Evolutionary conservation across 2,329 filamentous ascomycete genomes (phyloP), one percentile per base, ranked within the genome.

Genomic region (Cyanodermella asteris): DNA sequence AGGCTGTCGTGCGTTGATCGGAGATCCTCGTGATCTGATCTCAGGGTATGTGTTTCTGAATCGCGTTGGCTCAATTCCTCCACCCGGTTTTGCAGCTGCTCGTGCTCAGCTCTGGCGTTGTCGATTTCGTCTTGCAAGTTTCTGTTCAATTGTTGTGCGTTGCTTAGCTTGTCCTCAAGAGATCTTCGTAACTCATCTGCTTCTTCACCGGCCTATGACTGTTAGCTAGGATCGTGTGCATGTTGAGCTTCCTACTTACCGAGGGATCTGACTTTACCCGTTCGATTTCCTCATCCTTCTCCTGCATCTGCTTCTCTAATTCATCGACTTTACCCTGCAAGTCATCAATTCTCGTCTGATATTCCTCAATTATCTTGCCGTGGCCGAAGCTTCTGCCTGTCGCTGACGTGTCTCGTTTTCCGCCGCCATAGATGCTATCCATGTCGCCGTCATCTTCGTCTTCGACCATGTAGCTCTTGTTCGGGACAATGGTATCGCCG

Each of bases 381-480:
- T 82, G 72, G 24, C 34, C 37, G 26, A 28, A 22, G 23, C 49
- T 51, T 11, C 54, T 39, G 18, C 56, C 59, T 7, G 56, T 56
- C 22, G 56, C 53, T 18, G 51, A 36, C 17, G 55, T 59, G 18
- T 50, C 54, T 29, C 53, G 42, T 18, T 53, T 36, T 21, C 39
- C 43, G 11, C 38, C 37, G 23, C 40, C 36, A 27, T 52, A 51
- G 3, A 64, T 60, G 40, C 71, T 66, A 27, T 59, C 64, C 27
- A 72, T 61, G 24, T 58, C 58, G 34, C 61, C 55, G 31, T 69
- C 51, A 37, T 91, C 81, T 35, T 91, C 82, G 43, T 94, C 87
- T 46, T 97, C 87, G 2, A 94, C 69, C 72, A 94, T 82, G 1
- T 77, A 93, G 40, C 84, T 91, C 52, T 94, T 97, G 44, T 93